Evolutionary conservation across 257 asterid genomes (phyloP).

Genomic region (Sherardia arvensis): DNA sequence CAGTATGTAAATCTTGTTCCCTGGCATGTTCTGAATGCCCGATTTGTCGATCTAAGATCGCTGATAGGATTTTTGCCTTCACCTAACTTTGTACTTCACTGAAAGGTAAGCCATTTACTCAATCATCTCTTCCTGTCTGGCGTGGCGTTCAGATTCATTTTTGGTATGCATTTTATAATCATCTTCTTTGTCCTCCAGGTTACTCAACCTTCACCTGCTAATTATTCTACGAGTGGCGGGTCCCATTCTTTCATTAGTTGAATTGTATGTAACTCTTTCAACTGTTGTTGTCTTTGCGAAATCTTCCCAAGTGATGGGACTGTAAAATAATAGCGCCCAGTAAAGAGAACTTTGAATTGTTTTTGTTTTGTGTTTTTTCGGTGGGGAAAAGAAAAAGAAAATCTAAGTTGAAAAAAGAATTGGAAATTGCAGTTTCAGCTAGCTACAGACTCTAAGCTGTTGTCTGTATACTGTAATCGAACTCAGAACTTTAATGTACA

Average conservation of each 20-base stretch:
- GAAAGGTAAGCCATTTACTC: conserved; percentile 10
- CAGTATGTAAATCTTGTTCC: conserved; percentile 95
- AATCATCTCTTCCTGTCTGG: not conserved
- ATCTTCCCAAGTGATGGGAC: conserved; percentile 26
- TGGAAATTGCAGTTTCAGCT: conserved; percentile 1
- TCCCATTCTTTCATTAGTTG: conserved; percentile 44
- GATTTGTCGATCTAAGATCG: conserved; percentile 66
- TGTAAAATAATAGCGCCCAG: conserved; percentile 13
- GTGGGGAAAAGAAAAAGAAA: not conserved
- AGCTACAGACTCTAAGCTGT: not conserved
- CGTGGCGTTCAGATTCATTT: not conserved
- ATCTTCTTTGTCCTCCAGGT: conserved; percentile 29
- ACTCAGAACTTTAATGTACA: conserved; percentile 11
- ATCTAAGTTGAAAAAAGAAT: not conserved
- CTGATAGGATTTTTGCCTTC: conserved; percentile 86
- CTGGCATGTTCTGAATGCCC: conserved; percentile 96
- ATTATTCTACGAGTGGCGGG: conserved; percentile 31
- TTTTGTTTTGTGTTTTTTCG: not conserved
- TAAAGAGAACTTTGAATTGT: not conserved
- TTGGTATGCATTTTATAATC: not conserved
- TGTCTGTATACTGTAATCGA: not conserved
- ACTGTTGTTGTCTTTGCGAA: conserved; percentile 16
- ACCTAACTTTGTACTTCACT: conserved; percentile 30
- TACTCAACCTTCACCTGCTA: conserved; percentile 22
- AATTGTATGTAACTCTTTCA: conserved; percentile 44